Evolutionary conservation across 169 alveolate genomes (phyloP), one percentile per base, ranked within the genome.

Genomic region (Cryptosporidium sp.): DNA sequence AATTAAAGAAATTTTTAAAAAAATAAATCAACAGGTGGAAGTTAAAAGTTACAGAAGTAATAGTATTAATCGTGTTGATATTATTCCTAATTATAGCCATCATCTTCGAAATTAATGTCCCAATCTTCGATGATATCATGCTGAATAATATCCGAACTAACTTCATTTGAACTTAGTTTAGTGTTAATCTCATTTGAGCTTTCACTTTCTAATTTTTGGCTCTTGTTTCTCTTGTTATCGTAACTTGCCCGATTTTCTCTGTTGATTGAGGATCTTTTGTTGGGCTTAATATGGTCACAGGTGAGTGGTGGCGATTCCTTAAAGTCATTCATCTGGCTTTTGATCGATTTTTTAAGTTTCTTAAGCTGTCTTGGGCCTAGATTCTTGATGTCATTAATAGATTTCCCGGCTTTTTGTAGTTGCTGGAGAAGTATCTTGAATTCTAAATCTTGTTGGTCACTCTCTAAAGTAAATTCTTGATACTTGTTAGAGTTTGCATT

Each of bases 311-410:
- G 1, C 0, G 67, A 55, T 26, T 55, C 67, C 37, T n/a, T 55
- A 2, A 23, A 21, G 67, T 55, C 67, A 26, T 8, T 21, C 14
- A 55, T 55, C 21, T 55, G 48, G 16, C 9, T 43, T 41, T 73
- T 73, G 21, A 73, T 73, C 9, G 67, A 39, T 48, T 80, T 59
- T 39, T 80, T 80, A 3, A 80, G 74, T n/a, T 80, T 80, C 69
- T 80, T 80, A 14, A 80, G 89, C n/a, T 80, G 89, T 7, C 89
- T 80, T 55, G 89, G 89, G 0, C 89, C 89, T 21, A 80, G n/a
- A 80, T 65, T 21, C 21, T 35, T 80, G 7, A 80, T 23, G n/a
- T 80, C 89, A 62, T 80, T 48, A 23, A 80, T 65, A 9, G 89
- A 31, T 39, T 80, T 80, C 31, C 89, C 89, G 5, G 48, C 75